Evolutionary conservation across 108 stramenopile species (phyloP), one percentile per base, ranked within the genome.

Genomic region (Conticribra guillardii): DNA sequence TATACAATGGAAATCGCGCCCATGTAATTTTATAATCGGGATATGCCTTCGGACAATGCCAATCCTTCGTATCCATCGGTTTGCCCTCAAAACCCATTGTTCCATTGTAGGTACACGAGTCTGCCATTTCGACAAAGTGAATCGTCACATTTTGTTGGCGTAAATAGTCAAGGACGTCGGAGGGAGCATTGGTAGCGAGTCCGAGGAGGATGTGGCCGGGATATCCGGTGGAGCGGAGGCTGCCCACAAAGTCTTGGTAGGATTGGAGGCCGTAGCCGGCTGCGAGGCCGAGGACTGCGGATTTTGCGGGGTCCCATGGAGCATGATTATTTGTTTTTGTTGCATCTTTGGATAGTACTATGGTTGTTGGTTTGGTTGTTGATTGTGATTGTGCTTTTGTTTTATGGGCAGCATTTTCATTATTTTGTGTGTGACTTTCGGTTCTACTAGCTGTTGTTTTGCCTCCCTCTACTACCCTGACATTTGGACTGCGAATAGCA

Each of bases 1-100:
- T 57, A 27, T 69, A 57, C 18, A 88, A 32, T 4, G 82, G 82
- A 69, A 88, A 88, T 23, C 87, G 73, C 14, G 81, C 66, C 85
- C 86, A 87, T 33, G 84, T 82, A 30, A 74, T 64, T 60, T 91
- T 88, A 54, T 88, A 73, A 24, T 73, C 71, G 5, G 54, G 51
- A 41, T 73, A 73, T 1, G 18, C 52, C 24, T 73, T 47, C 15
- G 54, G 37, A 19, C 66, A 67, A 15, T 67, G 16, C 66, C 54
- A 55, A 8, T 29, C 54, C 26, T 55, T 27, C 17, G 28, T 55
- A 55, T 55, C 27, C 4, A 55, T 24, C 15, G 26, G 5, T 55
- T 29, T 55, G 2, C 54, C 54, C 3, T 55, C 54, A 29, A 24
- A 21, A 4, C 54, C 54, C 4, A 55, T 30, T 14, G 54, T 29